phyloP scores from a whole-genome alignment of 2,329 filamentous ascomycete species.

The Lecanosticta acicola region DNA sequence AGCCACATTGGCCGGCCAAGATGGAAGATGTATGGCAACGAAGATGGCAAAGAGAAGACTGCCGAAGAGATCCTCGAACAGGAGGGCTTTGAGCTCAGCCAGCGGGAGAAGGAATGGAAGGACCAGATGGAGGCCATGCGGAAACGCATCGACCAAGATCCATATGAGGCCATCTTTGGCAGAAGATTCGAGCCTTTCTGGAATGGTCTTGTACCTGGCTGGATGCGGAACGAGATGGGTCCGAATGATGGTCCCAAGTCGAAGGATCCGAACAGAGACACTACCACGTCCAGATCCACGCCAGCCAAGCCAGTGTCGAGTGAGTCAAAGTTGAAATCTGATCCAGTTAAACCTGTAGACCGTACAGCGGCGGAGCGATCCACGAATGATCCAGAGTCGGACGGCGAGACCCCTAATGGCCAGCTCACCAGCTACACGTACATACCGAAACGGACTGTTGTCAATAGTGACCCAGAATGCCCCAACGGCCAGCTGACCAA shows the following conservation, averaged over 20 bases:
- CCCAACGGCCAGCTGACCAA: slow-evolving; percentile 18
- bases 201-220: slow-evolving; percentile 27
- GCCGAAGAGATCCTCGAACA: slow-evolving; percentile 5
- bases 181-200: slow-evolving; percentile 34
- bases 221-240: slow-evolving; percentile 29
- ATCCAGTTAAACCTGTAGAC: slow-evolving; percentile 3
- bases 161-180: slow-evolving; percentile 42
- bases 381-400: slow-evolving; percentile 4
- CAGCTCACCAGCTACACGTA: slow-evolving; percentile 19
- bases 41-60: slow-evolving; percentile 10
- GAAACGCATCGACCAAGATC: slow-evolving; percentile 36
- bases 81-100: slow-evolving; percentile 26
- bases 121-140: slow-evolving; percentile 31
- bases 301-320: slow-evolving; percentile 3
- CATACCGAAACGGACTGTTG: slow-evolving; percentile 13
- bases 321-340: slow-evolving; percentile 3
- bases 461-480: slow-evolving; percentile 10
- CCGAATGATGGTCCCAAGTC: slow-evolving; percentile 14
- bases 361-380: not conserved
- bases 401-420: slow-evolving; percentile 10
- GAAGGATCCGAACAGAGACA: slow-evolving; percentile 8
- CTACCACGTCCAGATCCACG: not conserved
- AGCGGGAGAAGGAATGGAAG: slow-evolving; percentile 30
- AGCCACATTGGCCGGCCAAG: slow-evolving; percentile 23
- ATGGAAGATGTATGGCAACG: slow-evolving; percentile 15